phyloP scores from a whole-genome alignment of 148 eudicot species.

The Hydrangea macrophylla region DNA sequence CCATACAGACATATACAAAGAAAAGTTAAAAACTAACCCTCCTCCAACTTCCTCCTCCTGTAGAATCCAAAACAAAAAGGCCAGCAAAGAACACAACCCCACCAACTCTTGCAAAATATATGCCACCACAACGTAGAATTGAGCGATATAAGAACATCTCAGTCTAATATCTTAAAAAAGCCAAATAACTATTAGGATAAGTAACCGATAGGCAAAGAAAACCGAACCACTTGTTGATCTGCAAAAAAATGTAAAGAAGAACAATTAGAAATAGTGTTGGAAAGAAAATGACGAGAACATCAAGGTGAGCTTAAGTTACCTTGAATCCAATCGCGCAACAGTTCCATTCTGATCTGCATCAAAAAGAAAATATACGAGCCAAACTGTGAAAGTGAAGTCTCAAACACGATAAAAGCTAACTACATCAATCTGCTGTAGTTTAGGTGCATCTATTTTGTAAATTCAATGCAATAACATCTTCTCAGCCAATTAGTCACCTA shows the following conservation, averaged over 20 bases:
- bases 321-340: constrained; percentile 33
- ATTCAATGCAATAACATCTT: no score
- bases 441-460: no score
- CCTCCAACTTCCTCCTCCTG: constrained; percentile 25
- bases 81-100: constrained; percentile 28
- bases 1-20: no score
- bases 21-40: no score
- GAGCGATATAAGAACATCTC: background rate
- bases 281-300: background rate
- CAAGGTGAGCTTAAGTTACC: constrained; percentile 24
- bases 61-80: constrained; percentile 28
- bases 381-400: background rate
- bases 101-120: constrained; percentile 33
- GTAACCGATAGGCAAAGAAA: constrained; percentile 3
- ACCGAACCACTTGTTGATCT: constrained; percentile 38
- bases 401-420: background rate
- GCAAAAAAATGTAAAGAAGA: constrained; percentile 26
- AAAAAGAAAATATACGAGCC: background rate
- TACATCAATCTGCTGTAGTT: no score
- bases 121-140: constrained; percentile 32
- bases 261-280: background rate
- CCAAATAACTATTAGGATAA: background rate
- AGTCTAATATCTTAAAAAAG: background rate
- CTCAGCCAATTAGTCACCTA: background rate
- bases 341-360: constrained; percentile 45